Evolutionary conservation across 2,329 filamentous ascomycete species (phyloP), one percentile per base, ranked within the genome.

Genomic region (Alternaria triticina): DNA sequence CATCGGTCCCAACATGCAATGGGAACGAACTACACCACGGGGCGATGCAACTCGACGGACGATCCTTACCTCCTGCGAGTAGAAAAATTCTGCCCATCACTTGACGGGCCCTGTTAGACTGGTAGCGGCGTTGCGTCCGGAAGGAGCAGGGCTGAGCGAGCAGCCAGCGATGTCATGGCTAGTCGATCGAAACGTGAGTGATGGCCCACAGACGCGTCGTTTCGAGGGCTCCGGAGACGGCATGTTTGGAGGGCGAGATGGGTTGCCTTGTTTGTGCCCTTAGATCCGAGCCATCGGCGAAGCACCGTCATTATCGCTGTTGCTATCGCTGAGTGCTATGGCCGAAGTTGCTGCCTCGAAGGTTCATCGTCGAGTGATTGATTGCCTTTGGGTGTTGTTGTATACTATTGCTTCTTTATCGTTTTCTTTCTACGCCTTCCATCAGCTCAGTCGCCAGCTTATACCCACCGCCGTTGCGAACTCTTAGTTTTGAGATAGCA

Each of bases 241-340:
- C 36, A 11, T 57, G 57, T 57, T 61, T 59, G 57, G 61, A 60
- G 61, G 45, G 25, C 36, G 61, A 61, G 25, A 49, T 23, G 44
- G n/a, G 47, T 44, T 61, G 46, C 20, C 30, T 22, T 25, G 13
- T 46, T 56, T 45, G 55, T 64, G 25, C 8, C 43, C 49, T 75
- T 75, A 77, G 75, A 77, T 77, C 76, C 75, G 75, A 78, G 68
- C 40, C 71, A 77, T 77, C 74, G 70, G 75, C 75, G 75, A 74
- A 54, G 46, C 20, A 17, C 44, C 44, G 50, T 66, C 51, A 61
- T 54, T 36, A 36, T 52, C 30, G 45, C 54, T 25, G 52, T 55
- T 64, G 55, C 59, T 58, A 55, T 60, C 46, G 51, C 23, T 45
- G 40, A 40, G 44, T 61, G 57, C 54, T 55, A 68, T 66, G 65